phyloP scores from a whole-genome alignment of 1,139 yeast genomes.

The Debaryomycetaceae sp. region DNA sequence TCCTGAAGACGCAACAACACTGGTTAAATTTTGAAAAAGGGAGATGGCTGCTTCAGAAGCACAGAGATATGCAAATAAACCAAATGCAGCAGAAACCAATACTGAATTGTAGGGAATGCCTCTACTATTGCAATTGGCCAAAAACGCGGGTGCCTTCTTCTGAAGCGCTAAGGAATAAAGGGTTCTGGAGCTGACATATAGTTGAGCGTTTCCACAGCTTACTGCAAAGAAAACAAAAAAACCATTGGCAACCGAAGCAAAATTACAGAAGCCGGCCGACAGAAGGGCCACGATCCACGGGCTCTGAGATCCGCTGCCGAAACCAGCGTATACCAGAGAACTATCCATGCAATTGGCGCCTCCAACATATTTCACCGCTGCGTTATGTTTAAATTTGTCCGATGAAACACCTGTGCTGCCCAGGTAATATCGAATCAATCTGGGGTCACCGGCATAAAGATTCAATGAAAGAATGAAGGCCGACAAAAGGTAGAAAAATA shows the following conservation, averaged over 20 bases:
- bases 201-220: slow-evolving; percentile 72
- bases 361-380: slow-evolving; percentile 39
- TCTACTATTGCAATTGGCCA: slow-evolving; percentile 54
- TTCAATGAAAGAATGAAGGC: slow-evolving; percentile 71
- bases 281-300: slow-evolving; percentile 84
- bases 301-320: slow-evolving; percentile 60
- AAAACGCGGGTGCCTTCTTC: slow-evolving; percentile 61
- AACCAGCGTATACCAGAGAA: slow-evolving; percentile 43
- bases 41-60: slow-evolving; percentile 56
- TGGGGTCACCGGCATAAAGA: slow-evolving; percentile 72
- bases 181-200: slow-evolving; percentile 78
- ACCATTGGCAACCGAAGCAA: slow-evolving; percentile 62
- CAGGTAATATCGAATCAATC: slow-evolving; percentile 53
- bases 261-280: slow-evolving; percentile 60
- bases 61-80: slow-evolving; percentile 58
- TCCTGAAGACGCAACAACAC: slow-evolving; percentile 67
- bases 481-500: slow-evolving; percentile 64
- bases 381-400: slow-evolving; percentile 21
- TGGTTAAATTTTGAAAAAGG: slow-evolving; percentile 65
- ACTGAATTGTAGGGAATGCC: slow-evolving; percentile 80
- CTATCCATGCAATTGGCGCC: slow-evolving; percentile 35
- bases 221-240: slow-evolving; percentile 72
- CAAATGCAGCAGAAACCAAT: slow-evolving; percentile 57
- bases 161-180: slow-evolving; percentile 71
- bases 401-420: slow-evolving; percentile 31